Base-by-base conservation (phyloP, 2,329 filamentous ascomycete species). In the Colletotrichum sidae region DNA sequence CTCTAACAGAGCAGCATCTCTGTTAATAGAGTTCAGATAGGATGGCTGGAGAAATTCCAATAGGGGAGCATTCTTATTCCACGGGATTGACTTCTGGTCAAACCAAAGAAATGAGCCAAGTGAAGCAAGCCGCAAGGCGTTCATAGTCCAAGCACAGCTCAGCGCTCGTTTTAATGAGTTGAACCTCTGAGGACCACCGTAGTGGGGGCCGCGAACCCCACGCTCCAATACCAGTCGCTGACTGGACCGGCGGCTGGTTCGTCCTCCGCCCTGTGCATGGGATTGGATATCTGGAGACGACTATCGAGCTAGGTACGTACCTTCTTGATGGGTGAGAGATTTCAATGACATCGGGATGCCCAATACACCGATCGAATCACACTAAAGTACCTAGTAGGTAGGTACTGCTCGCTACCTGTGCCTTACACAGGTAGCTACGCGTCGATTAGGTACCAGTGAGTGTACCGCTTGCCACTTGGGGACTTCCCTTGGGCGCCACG, bases 161-260 rank as follows among this genome's bases (percentile, higher is more conserved):
- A 49, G 3, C 41, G 44, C 47, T 49, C 33, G 35, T 35, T 55
- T 46, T 38, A 56, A 55, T 49, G 54, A 55, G 44, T 45, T 34
- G 53, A 33, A 45, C 6, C 44, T 44, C 25, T 51, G 34, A 52
- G 56, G 33, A 34, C 38, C 47, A 53, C 54, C 46, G 10, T 15
- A 10, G 47, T 57, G 54, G 60, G 52, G 47, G 42, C 41, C 46
- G 33, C 11, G 55, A 54, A 25, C 60, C 60, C 60, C 60, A 58
- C 52, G 60, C 35, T 41, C 17, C 8, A 52, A 37, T 35, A 34
- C 54, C 39, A 39, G 45, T 52, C 39, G 46, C 52, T 61, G n/a
- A 50, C 51, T 62, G 60, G 17, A 62, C 41, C 33, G 53, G 35
- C 46, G 35, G 15, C 35, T 62, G 39, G 46, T 39, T 38, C 17